phyloP scores from a whole-genome alignment of 306 rosid genomes.

The Glycine latifolia region DNA sequence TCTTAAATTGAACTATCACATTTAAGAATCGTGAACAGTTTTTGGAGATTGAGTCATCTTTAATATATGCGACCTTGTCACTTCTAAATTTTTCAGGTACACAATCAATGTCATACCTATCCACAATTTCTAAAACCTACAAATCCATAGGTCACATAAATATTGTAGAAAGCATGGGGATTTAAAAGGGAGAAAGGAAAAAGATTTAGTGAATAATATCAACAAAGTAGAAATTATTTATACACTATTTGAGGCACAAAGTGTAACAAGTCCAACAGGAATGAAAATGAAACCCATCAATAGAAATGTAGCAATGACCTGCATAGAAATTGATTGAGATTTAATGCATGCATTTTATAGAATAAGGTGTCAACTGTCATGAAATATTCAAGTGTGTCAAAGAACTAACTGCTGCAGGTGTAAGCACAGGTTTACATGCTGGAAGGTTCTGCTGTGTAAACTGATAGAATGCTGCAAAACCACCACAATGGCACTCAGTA shows the following conservation, averaged over 20 bases:
- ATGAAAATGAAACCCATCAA: slow-evolving; percentile 73
- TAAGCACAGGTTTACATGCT: slow-evolving; percentile 92
- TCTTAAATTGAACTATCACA: slow-evolving; percentile 55
- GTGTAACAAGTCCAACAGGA: slow-evolving; percentile 82
- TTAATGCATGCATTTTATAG: slow-evolving; percentile 27
- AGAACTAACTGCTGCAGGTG: slow-evolving; percentile 83
- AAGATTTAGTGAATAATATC: slow-evolving; percentile 27
- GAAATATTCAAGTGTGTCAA: slow-evolving; percentile 43
- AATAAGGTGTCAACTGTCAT: background rate
- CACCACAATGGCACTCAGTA: slow-evolving; percentile 47
- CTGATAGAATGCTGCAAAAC: slow-evolving; percentile 67
- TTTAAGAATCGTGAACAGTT: slow-evolving; percentile 77
- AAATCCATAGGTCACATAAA: slow-evolving; percentile 43
- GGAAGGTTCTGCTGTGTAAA: slow-evolving; percentile 95
- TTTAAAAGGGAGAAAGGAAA: slow-evolving; percentile 40
- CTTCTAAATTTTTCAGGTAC: slow-evolving; percentile 66
- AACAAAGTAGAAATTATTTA: slow-evolving; percentile 43
- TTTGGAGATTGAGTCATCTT: slow-evolving; percentile 73
- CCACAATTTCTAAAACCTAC: slow-evolving; percentile 89
- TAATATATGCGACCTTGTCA: slow-evolving; percentile 81
- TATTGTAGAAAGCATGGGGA: slow-evolving; percentile 25
- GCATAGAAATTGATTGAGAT: slow-evolving; percentile 50
- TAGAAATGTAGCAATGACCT: slow-evolving; percentile 81
- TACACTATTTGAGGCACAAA: slow-evolving; percentile 75
- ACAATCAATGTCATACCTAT: slow-evolving; percentile 83